Base-by-base conservation (phyloP, 1,284 basidiomycete species). In the Schizophyllum commune region DNA sequence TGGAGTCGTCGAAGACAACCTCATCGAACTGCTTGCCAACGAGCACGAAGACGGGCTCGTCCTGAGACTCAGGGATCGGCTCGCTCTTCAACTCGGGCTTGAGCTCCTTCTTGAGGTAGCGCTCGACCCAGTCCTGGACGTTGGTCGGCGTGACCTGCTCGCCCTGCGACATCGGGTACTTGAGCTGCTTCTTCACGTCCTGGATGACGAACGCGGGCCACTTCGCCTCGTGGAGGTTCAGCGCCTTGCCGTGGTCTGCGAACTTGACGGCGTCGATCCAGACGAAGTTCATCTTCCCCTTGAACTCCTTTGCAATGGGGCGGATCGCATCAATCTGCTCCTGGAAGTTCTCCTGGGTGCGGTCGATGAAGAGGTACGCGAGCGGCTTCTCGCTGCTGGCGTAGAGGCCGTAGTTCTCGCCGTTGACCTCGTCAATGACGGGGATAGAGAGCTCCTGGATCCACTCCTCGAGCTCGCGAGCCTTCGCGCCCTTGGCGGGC, bases 241-340 rank as follows among this genome's bases (percentile, higher is more conserved):
- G 84, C 9, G 92, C 90, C 77, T 95, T 96, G 69, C 91, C 97
- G 79, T 99, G 97, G 70, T 98, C 94, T 70, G 84, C 87, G 71
- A 96, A 99, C 76, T 94, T 95, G 78, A 89, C 79, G 21, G 92
- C 95, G 74, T 99, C 97, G 69, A 99, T 99, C 89, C 89, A 97
- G 66, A 99, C 96, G 76, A 99, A 96, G 88, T 97, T 98, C 72
- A 98, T 70, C 77, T 92, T 89, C 70, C 87, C 85, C 76, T 92
- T 94, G 82, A 85, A 83, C 71, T 86, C 84, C 64, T 86, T 80
- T 32, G 96, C 96, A 61, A 96, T 72, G 1, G 92, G 85, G 68
- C 81, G 84, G 68, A 98, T 74, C 60, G 81, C 76, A 55, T 88
- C 85, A 65, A 96, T 80, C 61, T 89, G 75, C 55, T 79, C 78